Evolutionary conservation across 306 rosid genomes (phyloP).

Genomic region (Vigna unguiculata): DNA sequence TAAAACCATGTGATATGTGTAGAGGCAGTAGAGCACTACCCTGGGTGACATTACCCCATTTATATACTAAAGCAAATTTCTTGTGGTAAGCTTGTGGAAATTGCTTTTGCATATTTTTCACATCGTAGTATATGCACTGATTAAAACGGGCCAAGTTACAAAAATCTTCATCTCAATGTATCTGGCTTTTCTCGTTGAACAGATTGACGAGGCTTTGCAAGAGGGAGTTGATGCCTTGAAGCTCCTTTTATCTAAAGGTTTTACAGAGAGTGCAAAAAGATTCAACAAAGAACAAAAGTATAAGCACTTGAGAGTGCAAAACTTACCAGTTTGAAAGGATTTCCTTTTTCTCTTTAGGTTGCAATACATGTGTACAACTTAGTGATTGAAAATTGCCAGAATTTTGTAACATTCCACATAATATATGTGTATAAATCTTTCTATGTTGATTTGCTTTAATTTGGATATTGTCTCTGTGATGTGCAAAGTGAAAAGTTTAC

Average conservation of each 20-base stretch:
- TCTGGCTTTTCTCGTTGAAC: conserved; percentile 30
- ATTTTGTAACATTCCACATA: conserved; percentile 31
- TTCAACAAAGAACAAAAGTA: conserved; percentile 83
- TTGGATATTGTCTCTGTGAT: conserved; percentile 1
- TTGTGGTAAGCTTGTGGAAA: background rate
- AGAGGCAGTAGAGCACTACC: background rate
- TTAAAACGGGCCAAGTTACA: conserved; percentile 13
- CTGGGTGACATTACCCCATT: conserved; percentile 11
- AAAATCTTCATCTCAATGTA: conserved; percentile 2
- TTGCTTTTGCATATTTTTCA: conserved; percentile 2
- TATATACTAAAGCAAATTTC: conserved; percentile 10
- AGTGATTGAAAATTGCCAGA: conserved; percentile 10
- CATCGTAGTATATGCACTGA: conserved; percentile 18
- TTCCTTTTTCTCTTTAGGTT: conserved; percentile 22
- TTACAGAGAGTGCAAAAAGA: conserved; percentile 64
- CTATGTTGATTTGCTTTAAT: conserved; percentile 18
- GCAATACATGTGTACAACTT: conserved; percentile 18
- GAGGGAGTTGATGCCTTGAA: conserved; percentile 70
- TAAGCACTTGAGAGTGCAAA: conserved; percentile 75
- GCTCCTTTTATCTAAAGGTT: conserved; percentile 59
- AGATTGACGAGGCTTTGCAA: conserved; percentile 62
- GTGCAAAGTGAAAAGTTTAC: background rate
- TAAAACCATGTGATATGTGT: background rate
- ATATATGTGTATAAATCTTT: background rate
- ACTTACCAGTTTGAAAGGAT: conserved; percentile 54